These are phyloP conservation scores for Xylaria arbuscula DNA, from an alignment of 2,329 filamentous ascomycete species.

Conservation along the genomic window DNA sequence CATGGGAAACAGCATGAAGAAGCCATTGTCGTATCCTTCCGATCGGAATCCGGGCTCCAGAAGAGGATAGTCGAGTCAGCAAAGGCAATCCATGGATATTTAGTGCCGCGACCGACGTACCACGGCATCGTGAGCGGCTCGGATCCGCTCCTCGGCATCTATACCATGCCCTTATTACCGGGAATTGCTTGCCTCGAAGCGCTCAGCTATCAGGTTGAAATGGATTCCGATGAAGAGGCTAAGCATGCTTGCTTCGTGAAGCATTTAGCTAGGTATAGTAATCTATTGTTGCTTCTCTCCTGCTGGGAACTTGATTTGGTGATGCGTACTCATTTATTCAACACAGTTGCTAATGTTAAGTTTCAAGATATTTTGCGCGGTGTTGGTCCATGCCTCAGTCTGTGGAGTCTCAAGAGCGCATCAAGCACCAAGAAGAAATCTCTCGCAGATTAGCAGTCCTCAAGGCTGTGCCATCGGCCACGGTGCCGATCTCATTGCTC, in stretches of 20 bases:
- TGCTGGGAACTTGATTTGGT: too few relatives aligned
- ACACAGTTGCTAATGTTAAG: conserved; percentile 7
- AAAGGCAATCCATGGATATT: conserved; percentile 43
- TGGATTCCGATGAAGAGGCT: conserved; percentile 36
- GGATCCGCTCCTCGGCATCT: conserved; percentile 44
- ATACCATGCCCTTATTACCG: conserved; percentile 38
- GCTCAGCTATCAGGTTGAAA: conserved; percentile 38
- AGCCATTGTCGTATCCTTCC: conserved; percentile 32
- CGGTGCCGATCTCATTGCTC: conserved; percentile 1
- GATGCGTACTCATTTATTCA: too few relatives aligned
- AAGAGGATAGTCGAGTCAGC: conserved; percentile 42
- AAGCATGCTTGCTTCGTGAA: conserved; percentile 32
- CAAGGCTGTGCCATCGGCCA: conserved; percentile 18
- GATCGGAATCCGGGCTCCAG: conserved; percentile 31
- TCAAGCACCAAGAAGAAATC: conserved; percentile 30
- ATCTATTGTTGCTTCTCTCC: too few relatives aligned
- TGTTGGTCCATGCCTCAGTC: conserved; percentile 39
- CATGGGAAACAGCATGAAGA: conserved; percentile 17
- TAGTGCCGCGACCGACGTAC: conserved; percentile 43
- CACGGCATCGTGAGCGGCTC: conserved; percentile 43
- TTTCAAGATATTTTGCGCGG: conserved; percentile 46
- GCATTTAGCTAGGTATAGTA: conserved; percentile 34
- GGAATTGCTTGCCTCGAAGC: conserved; percentile 44
- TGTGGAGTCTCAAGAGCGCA: conserved; percentile 21
- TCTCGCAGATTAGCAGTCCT: conserved; percentile 38